Conservation (phyloP, 2,329 filamentous ascomycete species). For the Colletotrichum nymphaeae region DNA sequence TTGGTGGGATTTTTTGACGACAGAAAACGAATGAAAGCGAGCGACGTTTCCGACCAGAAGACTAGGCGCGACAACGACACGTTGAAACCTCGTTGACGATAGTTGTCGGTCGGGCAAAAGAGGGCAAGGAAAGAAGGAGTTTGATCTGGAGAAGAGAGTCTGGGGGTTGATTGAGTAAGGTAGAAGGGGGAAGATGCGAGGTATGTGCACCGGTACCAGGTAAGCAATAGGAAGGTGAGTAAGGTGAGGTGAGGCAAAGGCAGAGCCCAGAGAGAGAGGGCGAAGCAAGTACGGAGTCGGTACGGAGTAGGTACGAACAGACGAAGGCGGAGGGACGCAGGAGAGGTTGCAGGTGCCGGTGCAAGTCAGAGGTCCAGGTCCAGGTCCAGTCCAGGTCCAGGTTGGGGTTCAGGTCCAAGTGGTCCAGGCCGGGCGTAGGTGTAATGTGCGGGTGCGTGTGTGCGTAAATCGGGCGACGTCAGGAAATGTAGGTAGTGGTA, state of each 20-base stretch:
- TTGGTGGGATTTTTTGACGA: constrained; percentile 34
- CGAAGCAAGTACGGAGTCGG: constrained; percentile 1
- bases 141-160: not conserved
- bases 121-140: not conserved
- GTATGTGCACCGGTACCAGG: constrained; percentile 18
- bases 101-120: constrained; percentile 1
- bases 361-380: constrained; percentile 15
- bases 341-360: constrained; percentile 16
- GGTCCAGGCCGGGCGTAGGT: constrained; percentile 28
- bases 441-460: constrained; percentile 10
- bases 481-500: constrained; percentile 1
- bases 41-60: constrained; percentile 31
- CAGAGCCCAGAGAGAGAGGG: constrained; percentile 9
- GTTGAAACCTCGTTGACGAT: not conserved
- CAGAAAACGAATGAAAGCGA: constrained; percentile 31
- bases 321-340: constrained; percentile 10
- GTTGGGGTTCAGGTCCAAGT: constrained; percentile 14
- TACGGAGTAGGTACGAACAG: constrained; percentile 2
- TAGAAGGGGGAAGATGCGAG: not conserved
- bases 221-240: constrained; percentile 26
- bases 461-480: not conserved
- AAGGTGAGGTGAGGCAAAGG: constrained; percentile 1
- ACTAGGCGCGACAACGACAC: constrained; percentile 21
- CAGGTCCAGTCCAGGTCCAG: constrained; percentile 5
- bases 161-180: not conserved